Base-by-base conservation (phyloP, 2,329 filamentous ascomycete species). In the Cryphonectria nitschkei region DNA sequence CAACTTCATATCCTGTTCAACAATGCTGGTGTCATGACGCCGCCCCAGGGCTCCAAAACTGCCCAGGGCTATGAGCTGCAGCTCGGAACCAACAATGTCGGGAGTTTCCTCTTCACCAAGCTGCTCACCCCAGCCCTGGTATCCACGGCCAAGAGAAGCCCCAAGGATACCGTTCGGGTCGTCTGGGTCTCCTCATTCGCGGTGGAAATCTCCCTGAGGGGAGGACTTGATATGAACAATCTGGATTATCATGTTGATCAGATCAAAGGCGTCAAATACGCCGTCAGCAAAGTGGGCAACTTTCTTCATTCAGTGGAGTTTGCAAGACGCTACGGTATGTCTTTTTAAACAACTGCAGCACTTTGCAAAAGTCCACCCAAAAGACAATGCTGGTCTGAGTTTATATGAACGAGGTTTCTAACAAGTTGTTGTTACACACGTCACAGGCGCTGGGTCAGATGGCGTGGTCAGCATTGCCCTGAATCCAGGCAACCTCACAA, bases 21-120 rank as follows among this genome's bases (percentile, higher is more conserved):
- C 67, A 81, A 81, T 74, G 80, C 80, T 0, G 80, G 75, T 3
- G 71, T 80, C 26, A 79, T 80, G 76, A 70, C 67, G 2, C 75
- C 76, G 1, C 78, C 78, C 2, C 65, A 66, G 14, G 76, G 74
- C 8, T 76, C 74, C 61, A 76, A 74, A 60, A 76, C 76, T 32
- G 70, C 74, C 29, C 68, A 70, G 65, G 65, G 68, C 39, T 58
- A 70, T 34, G 70, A 72, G 34, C 34, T 68, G 8, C 58, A 70
- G 13, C 29, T 70, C 34, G 68, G 68, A 2, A 46, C 41, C 29
- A 65, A 72, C n/a, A 52, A 32, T 16, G 6, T 72, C 37, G 70
- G 70, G 8, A 32, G 29, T 22, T 65, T 64, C 39, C 46, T 67
- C 19, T 43, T 72, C 16, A 66, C 68, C 14, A 52, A 46, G 58